Evolutionary conservation across 345 rosid species (phyloP).

Genomic region (Aegle marmelos): DNA sequence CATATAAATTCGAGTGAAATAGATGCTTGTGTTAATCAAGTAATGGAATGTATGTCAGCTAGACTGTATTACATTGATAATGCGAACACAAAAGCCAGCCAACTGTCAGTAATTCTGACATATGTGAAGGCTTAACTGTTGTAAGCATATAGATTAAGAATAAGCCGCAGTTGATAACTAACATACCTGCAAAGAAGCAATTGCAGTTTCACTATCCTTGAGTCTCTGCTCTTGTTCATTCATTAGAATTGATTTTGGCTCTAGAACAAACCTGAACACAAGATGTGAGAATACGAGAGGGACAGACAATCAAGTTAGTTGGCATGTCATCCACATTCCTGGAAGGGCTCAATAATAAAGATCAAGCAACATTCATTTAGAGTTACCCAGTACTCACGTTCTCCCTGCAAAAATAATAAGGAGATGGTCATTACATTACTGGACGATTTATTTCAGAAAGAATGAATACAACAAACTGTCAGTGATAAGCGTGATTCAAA

Average conservation of each 20-base stretch:
- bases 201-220: slow-evolving; percentile 81
- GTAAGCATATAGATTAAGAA: not conserved
- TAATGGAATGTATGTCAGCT: not conserved
- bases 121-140: too few species aligned
- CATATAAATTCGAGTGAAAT: not conserved
- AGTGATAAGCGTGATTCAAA: not conserved
- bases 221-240: slow-evolving; percentile 82
- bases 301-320: slow-evolving; percentile 18
- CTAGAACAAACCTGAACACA: slow-evolving; percentile 74
- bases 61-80: not conserved
- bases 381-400: slow-evolving; percentile 64
- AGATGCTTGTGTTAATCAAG: not conserved
- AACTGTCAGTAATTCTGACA: not conserved
- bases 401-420: slow-evolving; percentile 70
- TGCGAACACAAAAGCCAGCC: not conserved
- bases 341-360: not conserved
- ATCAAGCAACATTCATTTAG: not conserved
- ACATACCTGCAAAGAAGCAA: slow-evolving; percentile 67
- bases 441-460: not conserved
- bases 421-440: not conserved
- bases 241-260: slow-evolving; percentile 62
- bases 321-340: slow-evolving; percentile 9
- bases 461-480: not conserved
- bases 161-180: not conserved
- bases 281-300: slow-evolving; percentile 20